Conservation (phyloP, 2,329 filamentous ascomycete genomes). For the Ophiostoma ulmi region DNA sequence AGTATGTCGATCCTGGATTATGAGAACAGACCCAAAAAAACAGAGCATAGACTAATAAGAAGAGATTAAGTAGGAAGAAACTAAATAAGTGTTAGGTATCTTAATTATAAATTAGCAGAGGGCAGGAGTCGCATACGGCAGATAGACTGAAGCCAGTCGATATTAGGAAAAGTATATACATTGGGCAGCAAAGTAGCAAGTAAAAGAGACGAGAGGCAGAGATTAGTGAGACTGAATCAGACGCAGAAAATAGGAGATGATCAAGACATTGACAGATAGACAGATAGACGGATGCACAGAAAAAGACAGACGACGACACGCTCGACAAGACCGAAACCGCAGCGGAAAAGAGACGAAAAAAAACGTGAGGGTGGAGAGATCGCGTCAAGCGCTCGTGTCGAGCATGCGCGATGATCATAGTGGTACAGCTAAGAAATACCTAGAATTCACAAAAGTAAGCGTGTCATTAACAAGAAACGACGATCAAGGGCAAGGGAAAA, state of each 20-base stretch:
- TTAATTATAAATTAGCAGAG: neutral
- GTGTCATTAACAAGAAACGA: neutral
- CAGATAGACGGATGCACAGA: neutral
- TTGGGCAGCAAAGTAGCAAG: no score
- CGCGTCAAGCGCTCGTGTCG: constrained; percentile 11
- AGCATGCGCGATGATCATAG: neutral
- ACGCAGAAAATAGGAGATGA: neutral
- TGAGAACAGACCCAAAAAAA: neutral
- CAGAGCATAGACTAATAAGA: neutral
- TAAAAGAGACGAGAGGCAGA: neutral
- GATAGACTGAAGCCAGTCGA: neutral
- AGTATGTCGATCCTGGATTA: neutral
- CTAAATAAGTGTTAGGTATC: neutral
- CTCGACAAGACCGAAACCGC: neutral
- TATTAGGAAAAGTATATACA: neutral
- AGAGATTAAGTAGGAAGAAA: neutral
- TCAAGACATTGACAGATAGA: neutral
- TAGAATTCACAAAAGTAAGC: neutral
- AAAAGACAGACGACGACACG: neutral
- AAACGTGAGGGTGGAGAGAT: constrained; percentile 1
- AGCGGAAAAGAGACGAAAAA: neutral
- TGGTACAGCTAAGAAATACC: neutral
- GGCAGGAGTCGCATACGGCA: no score
- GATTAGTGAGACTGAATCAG: neutral
- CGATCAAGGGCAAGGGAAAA: neutral